A percentile compares a stretch with the other conserved stretches of the same genome.
Conservation (phyloP, 345 rosid genomes). For the Ceriops zippeliana region DNA sequence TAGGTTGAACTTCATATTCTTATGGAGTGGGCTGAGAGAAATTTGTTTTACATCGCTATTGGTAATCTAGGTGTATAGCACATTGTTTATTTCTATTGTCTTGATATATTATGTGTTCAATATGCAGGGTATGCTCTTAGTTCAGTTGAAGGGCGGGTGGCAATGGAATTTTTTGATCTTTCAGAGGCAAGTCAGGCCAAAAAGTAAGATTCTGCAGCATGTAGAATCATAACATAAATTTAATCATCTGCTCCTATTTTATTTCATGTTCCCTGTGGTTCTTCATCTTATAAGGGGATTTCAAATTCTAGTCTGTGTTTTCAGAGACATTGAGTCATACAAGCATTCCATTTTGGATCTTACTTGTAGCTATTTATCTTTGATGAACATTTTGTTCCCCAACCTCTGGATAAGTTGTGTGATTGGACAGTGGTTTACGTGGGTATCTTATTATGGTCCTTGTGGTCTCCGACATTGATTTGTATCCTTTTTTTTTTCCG, state of each 20-base stretch:
- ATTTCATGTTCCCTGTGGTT: not conserved
- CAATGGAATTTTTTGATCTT: conserved; percentile 97
- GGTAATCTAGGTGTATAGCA: no score
- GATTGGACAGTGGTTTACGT: not conserved
- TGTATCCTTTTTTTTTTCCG: not conserved
- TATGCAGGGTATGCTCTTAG: conserved; percentile 96
- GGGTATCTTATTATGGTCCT: not conserved
- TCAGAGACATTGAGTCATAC: not conserved
- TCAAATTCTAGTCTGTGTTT: not conserved
- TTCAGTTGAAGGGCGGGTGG: conserved; percentile 93
- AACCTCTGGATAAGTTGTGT: no score
- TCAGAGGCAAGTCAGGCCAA: conserved; percentile 92
- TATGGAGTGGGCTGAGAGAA: no score
- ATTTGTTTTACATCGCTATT: no score
- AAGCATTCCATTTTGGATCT: not conserved
- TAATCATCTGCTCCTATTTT: not conserved
- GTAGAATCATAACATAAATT: not conserved
- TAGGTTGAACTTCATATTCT: no score
- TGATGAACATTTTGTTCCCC: no score
- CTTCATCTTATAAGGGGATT: not conserved
- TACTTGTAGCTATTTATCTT: not conserved
- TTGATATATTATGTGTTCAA: conserved; percentile 13
- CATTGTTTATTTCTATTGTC: not conserved
- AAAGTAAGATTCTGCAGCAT: conserved; percentile 48
- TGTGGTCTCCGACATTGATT: not conserved